These are phyloP conservation scores for Nemania serpens DNA, from an alignment of 2,329 filamentous ascomycete species.

Conservation along the genomic window DNA sequence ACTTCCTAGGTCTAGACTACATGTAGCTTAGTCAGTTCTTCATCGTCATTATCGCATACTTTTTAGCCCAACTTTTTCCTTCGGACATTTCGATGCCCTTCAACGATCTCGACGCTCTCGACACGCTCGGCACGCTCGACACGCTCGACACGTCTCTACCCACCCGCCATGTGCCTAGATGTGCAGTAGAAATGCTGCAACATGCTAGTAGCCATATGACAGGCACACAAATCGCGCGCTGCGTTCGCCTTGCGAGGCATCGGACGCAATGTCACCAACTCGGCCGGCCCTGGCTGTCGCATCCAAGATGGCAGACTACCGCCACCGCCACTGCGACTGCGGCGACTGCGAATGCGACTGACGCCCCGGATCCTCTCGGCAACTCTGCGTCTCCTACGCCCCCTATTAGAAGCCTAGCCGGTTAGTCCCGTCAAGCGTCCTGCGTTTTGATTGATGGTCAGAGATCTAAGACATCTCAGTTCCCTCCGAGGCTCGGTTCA, in stretches of 20 bases:
- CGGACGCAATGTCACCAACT: constrained; percentile 47
- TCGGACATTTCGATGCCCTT: not conserved
- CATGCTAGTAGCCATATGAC: constrained; percentile 46
- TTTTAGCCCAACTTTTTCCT: constrained; percentile 4
- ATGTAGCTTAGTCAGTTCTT: not conserved
- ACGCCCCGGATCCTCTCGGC: constrained; percentile 21
- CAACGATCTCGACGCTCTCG: not conserved
- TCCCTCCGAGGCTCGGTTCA: constrained; percentile 70
- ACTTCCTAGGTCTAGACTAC: too few relatives aligned
- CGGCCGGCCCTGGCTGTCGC: constrained; percentile 41
- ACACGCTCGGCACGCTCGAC: not conserved
- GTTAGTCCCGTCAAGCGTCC: constrained; percentile 42
- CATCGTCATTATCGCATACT: constrained; percentile 19
- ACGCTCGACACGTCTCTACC: not conserved
- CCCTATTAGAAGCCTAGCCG: constrained; percentile 43
- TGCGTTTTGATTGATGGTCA: not conserved
- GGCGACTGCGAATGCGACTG: not conserved
- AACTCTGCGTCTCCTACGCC: constrained; percentile 17
- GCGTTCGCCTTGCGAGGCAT: constrained; percentile 57
- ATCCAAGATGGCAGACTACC: constrained; percentile 50
- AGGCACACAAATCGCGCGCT: constrained; percentile 51
- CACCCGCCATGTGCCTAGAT: constrained; percentile 32
- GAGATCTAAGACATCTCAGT: constrained; percentile 43
- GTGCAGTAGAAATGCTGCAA: constrained; percentile 46
- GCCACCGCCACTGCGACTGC: constrained; percentile 33